Evolutionary conservation across 2,329 filamentous ascomycete genomes (phyloP).

Genomic region (Fonsecaea erecta): DNA sequence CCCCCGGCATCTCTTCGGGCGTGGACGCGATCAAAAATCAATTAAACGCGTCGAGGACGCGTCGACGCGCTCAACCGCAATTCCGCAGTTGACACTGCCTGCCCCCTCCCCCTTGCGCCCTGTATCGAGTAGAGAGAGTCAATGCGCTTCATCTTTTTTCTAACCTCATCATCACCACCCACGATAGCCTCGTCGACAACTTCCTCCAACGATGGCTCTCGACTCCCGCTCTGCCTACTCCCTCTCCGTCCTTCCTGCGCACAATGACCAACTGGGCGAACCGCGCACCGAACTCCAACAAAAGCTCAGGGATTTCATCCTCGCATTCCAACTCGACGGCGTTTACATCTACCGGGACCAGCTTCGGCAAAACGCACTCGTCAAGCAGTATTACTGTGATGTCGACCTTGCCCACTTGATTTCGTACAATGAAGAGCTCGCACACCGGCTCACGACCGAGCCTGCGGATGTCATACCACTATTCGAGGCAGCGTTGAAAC

Average conservation of each 20-base stretch:
- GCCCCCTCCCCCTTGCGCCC: background rate
- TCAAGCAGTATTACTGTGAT: slow-evolving; percentile 95
- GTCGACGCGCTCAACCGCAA: background rate
- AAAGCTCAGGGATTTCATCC: slow-evolving; percentile 85
- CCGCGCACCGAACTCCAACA: slow-evolving; percentile 73
- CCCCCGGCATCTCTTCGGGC: background rate
- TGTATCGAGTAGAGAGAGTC: background rate
- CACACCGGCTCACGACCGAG: slow-evolving; percentile 84
- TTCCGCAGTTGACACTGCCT: background rate
- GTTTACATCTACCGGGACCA: slow-evolving; percentile 97
- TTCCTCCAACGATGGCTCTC: slow-evolving; percentile 52
- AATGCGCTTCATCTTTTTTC: background rate
- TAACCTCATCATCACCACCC: background rate
- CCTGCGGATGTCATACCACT: slow-evolving; percentile 91
- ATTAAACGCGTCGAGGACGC: slow-evolving; percentile 1
- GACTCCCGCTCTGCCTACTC: slow-evolving; percentile 88
- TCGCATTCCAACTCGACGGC: slow-evolving; percentile 93
- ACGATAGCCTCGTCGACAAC: background rate
- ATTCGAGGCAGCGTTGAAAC: slow-evolving; percentile 86
- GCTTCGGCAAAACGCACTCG: slow-evolving; percentile 88
- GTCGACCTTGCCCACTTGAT: slow-evolving; percentile 95
- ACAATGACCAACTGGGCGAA: slow-evolving; percentile 68
- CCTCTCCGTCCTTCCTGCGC: slow-evolving; percentile 75
- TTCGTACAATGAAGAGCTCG: slow-evolving; percentile 93
- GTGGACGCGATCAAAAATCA: background rate